Conservation (phyloP, 139 green algal genomes). For the Ostreobium quekettii region DNA sequence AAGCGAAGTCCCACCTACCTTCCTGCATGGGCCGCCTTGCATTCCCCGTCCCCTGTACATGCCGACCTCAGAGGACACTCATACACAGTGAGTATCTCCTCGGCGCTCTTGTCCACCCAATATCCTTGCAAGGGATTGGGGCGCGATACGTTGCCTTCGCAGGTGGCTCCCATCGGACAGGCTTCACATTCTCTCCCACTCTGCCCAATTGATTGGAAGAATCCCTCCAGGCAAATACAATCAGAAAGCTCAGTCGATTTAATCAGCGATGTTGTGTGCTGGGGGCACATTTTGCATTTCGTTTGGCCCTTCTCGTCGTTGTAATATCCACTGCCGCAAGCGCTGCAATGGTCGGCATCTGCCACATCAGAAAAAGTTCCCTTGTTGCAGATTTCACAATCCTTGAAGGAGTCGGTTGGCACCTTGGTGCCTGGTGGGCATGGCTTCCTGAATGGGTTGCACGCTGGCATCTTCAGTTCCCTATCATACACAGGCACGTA, state of each 20-base stretch:
- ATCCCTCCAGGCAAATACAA: slow-evolving; percentile 7
- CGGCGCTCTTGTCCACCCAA: neutral
- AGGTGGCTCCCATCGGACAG: slow-evolving; percentile 4
- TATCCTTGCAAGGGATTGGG: neutral
- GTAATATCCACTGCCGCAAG: neutral
- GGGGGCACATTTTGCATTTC: slow-evolving; percentile 4
- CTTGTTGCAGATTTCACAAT: neutral
- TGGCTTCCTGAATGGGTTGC: neutral
- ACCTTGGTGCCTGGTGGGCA: neutral
- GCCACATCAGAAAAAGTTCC: neutral
- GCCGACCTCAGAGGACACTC: neutral
- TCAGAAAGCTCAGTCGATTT: neutral
- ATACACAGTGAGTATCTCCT: neutral
- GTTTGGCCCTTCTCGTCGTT: neutral
- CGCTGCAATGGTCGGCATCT: neutral
- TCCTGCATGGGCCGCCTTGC: neutral
- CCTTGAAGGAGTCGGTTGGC: neutral
- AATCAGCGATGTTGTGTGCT: neutral
- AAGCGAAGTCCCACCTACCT: neutral
- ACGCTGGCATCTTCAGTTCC: neutral
- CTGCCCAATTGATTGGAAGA: neutral
- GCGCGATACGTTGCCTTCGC: neutral
- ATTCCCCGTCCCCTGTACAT: neutral
- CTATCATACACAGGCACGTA: neutral
- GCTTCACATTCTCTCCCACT: neutral